phyloP scores from a whole-genome alignment of 2,329 filamentous ascomycete genomes.

The Pyrenophora seminiperda region DNA sequence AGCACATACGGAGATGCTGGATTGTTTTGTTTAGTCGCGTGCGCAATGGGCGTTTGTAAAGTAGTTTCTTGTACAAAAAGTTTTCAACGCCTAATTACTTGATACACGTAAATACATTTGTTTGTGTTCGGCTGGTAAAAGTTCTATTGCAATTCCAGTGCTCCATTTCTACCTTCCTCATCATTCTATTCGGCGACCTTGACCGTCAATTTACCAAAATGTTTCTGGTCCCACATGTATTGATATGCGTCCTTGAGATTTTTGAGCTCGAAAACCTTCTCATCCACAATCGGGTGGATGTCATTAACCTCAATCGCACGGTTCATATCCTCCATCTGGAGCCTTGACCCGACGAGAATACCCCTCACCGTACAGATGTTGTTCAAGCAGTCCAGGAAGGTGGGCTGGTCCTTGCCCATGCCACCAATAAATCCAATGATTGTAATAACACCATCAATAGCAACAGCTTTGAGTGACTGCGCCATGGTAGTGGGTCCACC shows the following conservation, averaged over 20 bases:
- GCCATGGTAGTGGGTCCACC: constrained; percentile 66
- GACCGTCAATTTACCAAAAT: constrained; percentile 46
- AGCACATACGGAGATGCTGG: constrained; percentile 15
- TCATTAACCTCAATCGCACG: constrained; percentile 62
- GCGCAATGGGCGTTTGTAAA: not conserved
- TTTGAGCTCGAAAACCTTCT: constrained; percentile 61
- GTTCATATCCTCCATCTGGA: constrained; percentile 65
- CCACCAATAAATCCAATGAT: constrained; percentile 65
- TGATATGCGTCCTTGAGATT: constrained; percentile 58
- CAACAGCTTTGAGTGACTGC: constrained; percentile 57
- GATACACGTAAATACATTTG: no score
- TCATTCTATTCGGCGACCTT: constrained; percentile 32
- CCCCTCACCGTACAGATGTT: constrained; percentile 61
- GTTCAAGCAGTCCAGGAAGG: constrained; percentile 57
- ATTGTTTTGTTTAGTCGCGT: constrained; percentile 1
- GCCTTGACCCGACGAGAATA: constrained; percentile 61
- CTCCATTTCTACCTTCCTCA: not conserved
- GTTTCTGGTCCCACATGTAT: constrained; percentile 57
- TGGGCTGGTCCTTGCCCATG: constrained; percentile 55
- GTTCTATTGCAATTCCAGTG: no score
- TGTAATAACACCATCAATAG: constrained; percentile 58
- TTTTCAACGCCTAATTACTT: no score
- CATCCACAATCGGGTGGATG: constrained; percentile 64
- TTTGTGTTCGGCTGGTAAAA: no score
- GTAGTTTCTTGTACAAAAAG: no score